Percentiles rank a stretch among this genome's conserved stretches.
Evolutionary conservation across 2,329 filamentous ascomycete species (phyloP).

Genomic region (Pestalotiopsis sp.): DNA sequence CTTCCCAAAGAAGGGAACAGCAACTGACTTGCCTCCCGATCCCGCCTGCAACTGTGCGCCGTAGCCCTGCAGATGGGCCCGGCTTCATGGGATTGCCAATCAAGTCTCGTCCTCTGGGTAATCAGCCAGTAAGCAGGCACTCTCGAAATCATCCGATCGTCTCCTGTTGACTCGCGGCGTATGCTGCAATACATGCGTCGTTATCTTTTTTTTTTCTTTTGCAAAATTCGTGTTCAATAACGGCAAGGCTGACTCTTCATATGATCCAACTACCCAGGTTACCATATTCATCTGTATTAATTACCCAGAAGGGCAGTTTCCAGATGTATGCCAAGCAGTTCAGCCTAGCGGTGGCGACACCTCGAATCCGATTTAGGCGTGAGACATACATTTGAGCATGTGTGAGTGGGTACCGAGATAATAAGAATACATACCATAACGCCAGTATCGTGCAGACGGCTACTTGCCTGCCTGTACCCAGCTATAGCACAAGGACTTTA

Average conservation of each 20-base stretch:
- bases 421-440: background rate
- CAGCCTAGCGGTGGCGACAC: background rate
- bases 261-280: background rate
- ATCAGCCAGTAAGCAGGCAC: background rate
- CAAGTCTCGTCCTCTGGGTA: background rate
- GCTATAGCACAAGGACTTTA: background rate
- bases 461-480: background rate
- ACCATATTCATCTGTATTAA: too few species aligned
- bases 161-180: background rate
- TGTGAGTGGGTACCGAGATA: background rate
- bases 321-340: background rate
- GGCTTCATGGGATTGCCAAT: background rate
- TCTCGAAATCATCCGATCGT: too few species aligned
- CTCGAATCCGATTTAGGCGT: background rate
- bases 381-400: background rate
- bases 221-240: background rate
- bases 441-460: background rate
- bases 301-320: too few species aligned
- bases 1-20: background rate
- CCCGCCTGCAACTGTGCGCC: background rate
- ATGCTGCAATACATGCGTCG: background rate
- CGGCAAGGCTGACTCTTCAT: background rate
- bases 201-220: background rate
- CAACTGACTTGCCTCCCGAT: background rate
- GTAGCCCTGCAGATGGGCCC: background rate